Conservation (phyloP, 805 yeast species). For the Priceomyces castillae region DNA sequence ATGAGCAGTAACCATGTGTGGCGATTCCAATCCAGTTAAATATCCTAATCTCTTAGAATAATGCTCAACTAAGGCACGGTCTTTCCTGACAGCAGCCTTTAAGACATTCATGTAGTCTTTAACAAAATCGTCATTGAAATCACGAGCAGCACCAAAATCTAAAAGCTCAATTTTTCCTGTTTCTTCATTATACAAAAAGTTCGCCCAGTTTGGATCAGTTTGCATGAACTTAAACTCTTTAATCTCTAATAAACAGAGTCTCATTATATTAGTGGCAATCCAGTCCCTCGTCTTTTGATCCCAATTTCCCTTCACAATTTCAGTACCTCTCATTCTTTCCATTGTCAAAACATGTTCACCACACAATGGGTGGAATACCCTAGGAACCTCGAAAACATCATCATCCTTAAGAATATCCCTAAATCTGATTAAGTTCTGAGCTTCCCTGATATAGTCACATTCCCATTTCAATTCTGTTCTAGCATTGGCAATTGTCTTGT, state of each 20-base stretch:
- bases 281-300: constrained; percentile 71
- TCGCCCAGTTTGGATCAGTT: constrained; percentile 99
- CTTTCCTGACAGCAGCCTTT: constrained; percentile 69
- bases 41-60: constrained; percentile 78
- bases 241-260: constrained; percentile 81
- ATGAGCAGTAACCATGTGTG: constrained; percentile 87
- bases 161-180: constrained; percentile 76
- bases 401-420: constrained; percentile 54
- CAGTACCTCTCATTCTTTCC: constrained; percentile 82
- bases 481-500: constrained; percentile 89
- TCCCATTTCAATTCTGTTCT: constrained; percentile 95
- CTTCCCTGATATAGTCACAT: constrained; percentile 92
- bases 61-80: constrained; percentile 59
- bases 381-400: constrained; percentile 73
- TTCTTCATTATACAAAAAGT: constrained; percentile 76
- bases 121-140: constrained; percentile 66
- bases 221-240: constrained; percentile 89
- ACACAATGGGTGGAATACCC: constrained; percentile 71
- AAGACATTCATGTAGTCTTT: constrained; percentile 65
- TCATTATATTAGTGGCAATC: constrained; percentile 84
- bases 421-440: constrained; percentile 69
- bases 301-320: constrained; percentile 74
- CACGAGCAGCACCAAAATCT: constrained; percentile 95
- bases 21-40: constrained; percentile 86
- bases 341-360: constrained; percentile 85